phyloP scores from a whole-genome alignment of 768 basidiomycete species.

The Suillus weaverae region DNA sequence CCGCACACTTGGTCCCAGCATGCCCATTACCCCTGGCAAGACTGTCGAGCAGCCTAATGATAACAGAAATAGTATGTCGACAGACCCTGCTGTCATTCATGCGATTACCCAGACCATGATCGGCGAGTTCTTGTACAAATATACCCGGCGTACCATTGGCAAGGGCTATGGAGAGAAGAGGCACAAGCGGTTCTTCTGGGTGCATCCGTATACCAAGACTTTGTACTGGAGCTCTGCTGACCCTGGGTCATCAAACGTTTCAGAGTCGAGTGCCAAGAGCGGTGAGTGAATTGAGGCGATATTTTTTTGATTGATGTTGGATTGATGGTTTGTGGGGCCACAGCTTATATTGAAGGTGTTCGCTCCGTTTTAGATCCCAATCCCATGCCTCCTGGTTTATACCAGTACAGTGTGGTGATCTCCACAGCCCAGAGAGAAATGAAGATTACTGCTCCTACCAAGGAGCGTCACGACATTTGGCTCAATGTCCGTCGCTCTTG shows the following conservation, averaged over 20 bases:
- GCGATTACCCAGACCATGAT: constrained; percentile 99
- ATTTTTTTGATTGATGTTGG: constrained; percentile 7
- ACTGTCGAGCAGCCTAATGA: constrained; percentile 20
- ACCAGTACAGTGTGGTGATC: constrained; percentile 91
- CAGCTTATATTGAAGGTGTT: constrained; percentile 93
- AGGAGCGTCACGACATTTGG: constrained; percentile 98
- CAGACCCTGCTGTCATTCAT: constrained; percentile 90
- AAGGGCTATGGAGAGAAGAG: constrained; percentile 88
- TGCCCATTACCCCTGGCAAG: constrained; percentile 48
- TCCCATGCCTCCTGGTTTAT: constrained; percentile 91
- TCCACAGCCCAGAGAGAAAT: constrained; percentile 94
- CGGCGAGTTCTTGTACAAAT: constrained; percentile 97
- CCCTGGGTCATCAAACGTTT: constrained; percentile 84
- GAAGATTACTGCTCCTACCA: constrained; percentile 96
- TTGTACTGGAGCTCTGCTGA: constrained; percentile 96
- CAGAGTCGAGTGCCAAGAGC: constrained; percentile 94
- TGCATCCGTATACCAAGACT: constrained; percentile 99
- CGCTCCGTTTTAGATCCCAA: constrained; percentile 92
- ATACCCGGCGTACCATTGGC: constrained; percentile 85
- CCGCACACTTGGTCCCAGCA: constrained; percentile 35
- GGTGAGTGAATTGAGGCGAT: constrained; percentile 56
- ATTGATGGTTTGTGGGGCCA: constrained; percentile 10
- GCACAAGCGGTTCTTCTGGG: constrained; percentile 98
- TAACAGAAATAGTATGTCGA: constrained; percentile 45
- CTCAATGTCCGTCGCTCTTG: constrained; percentile 60